Base-by-base conservation (phyloP, 371 early-diverging fungal genomes). In the Umbelopsis sp. region DNA sequence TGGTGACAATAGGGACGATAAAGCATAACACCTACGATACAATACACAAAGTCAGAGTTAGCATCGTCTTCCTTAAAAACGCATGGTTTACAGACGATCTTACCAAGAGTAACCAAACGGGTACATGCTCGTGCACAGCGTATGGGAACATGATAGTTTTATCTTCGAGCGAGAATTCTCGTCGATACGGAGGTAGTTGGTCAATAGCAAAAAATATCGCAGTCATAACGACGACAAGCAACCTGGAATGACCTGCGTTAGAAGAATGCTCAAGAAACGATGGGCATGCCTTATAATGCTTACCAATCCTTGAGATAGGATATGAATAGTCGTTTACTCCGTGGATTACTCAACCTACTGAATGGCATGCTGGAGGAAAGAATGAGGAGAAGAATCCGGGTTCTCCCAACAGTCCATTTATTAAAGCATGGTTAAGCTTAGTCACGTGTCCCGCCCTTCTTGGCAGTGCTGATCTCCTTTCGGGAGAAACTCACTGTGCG, bases 81-180 rank as follows among this genome's bases (percentile, higher is more conserved):
- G 22, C 24, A 4, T 8, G 8, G 29, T 51, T 38, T 10, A 22
- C 44, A 22, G 63, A 10, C 12, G 1, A 41, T 41, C 72, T 73
- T 77, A 92, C 86, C 22, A 80, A 67, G 10, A 88, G 74, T 14
- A 83, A 75, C 78, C 88, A 86, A 64, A 83, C 78, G 48, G 88
- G 89, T 0, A 92, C 83, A 14, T 87, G 81, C 63, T 91, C 90
- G 38, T 88, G 72, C 29, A 79, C 82, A 63, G 87, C 80, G 70
- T 88, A 81, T 3, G 89, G 87, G 73, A 84, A 87, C 76, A 83
- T 82, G 57, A 94, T 89, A 11, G 87, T 83, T 44, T 80, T 86
- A 75, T 94, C 91, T 6, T 80, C 76, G 29, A 92, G 77, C 16
- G 90, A 91, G 75, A 94, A 92, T 65, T 83, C 76, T 62, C 93